phyloP scores from a whole-genome alignment of 2,329 filamentous ascomycete genomes.

The Penicillium vulpinum region DNA sequence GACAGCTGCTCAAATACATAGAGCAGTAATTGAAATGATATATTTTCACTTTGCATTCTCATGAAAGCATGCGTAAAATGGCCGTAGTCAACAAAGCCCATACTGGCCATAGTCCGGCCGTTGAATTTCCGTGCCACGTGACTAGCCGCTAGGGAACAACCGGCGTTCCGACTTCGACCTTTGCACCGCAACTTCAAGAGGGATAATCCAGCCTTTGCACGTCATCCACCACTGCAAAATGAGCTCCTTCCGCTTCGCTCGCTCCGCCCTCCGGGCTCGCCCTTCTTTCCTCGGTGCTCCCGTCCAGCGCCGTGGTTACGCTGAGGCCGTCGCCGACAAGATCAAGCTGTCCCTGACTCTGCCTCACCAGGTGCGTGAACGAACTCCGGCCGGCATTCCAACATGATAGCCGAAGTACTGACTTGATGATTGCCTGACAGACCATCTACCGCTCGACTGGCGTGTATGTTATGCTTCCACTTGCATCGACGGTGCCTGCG shows the following conservation, averaged over 20 bases:
- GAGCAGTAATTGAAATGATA: neutral
- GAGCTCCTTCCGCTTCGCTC: slow-evolving; percentile 92
- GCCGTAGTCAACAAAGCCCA: neutral
- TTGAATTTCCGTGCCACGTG: slow-evolving; percentile 30
- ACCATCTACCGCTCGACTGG: slow-evolving; percentile 69
- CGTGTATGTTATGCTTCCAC: slow-evolving; percentile 57
- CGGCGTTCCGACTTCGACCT: slow-evolving; percentile 41
- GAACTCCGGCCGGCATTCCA: slow-evolving; percentile 14
- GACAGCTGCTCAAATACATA: neutral
- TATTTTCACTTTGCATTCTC: neutral
- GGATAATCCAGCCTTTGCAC: slow-evolving; percentile 35
- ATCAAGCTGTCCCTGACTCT: slow-evolving; percentile 98
- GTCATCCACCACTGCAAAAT: slow-evolving; percentile 55
- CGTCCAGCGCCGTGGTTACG: slow-evolving; percentile 85
- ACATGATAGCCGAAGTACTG: slow-evolving; percentile 20
- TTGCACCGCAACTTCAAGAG: slow-evolving; percentile 42
- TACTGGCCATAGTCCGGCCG: slow-evolving; percentile 10
- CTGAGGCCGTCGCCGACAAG: slow-evolving; percentile 83
- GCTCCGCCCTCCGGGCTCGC: slow-evolving; percentile 81
- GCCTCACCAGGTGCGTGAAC: slow-evolving; percentile 86
- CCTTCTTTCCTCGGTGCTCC: slow-evolving; percentile 74
- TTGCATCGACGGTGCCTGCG: slow-evolving; percentile 13
- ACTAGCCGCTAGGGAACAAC: slow-evolving; percentile 41
- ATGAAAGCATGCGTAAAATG: neutral
- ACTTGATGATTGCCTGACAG: slow-evolving; percentile 42